These are phyloP conservation scores for Pyricularia pennisetigena DNA, from an alignment of 2,329 filamentous ascomycete genomes.

Conservation along the genomic window DNA sequence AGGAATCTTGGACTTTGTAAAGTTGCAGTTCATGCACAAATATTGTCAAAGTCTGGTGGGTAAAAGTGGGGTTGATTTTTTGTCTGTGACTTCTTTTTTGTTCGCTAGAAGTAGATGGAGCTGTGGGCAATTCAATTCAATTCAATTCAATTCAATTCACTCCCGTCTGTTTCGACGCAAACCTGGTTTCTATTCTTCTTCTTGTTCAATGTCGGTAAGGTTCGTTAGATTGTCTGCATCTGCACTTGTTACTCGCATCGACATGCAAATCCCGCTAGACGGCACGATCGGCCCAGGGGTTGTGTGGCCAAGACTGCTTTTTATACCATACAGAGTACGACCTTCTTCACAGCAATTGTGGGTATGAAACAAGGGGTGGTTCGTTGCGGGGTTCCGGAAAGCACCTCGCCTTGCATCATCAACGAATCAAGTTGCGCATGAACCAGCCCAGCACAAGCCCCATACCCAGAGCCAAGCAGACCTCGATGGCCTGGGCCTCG, in stretches of 20 bases:
- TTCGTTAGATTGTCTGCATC: background rate
- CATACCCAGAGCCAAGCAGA: background rate
- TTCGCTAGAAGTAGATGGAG: too few relatives aligned
- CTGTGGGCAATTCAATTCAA: background rate
- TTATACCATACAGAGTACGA: background rate
- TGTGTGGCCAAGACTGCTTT: background rate
- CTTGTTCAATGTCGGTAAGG: background rate
- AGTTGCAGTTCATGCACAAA: background rate
- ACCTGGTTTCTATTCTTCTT: background rate
- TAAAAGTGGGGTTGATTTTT: too few relatives aligned
- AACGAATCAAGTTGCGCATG: background rate
- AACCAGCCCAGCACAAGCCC: background rate
- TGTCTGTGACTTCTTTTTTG: background rate
- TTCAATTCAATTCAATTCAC: background rate
- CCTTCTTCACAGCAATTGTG: background rate
- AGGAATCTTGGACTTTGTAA: background rate
- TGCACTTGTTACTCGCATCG: background rate
- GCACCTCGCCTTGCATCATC: background rate
- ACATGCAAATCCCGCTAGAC: background rate
- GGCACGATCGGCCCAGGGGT: background rate
- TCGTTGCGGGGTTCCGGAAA: background rate
- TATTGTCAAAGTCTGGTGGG: background rate
- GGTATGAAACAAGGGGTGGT: background rate
- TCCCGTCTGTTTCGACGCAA: background rate
- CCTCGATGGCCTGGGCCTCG: background rate